Evolutionary conservation across 371 early-diverging fungal genomes (phyloP).

Genomic region (Apophysomyces elegans): DNA sequence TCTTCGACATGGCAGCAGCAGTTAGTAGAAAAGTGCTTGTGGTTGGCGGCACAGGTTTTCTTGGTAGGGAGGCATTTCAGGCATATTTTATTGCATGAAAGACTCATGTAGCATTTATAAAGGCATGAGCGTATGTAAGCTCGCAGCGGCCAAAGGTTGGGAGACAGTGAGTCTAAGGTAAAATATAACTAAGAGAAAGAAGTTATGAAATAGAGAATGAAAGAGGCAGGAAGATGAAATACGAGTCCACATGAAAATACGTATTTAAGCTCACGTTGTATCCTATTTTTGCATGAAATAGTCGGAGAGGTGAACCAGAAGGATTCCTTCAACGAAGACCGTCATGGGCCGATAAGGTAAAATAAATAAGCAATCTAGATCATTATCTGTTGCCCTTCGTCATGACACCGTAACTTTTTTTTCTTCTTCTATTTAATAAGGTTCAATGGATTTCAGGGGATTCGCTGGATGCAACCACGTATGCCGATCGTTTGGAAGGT

Average conservation of each 20-base stretch:
- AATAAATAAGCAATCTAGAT: no score
- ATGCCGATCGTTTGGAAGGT: conserved; percentile 54
- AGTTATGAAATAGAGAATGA: no score
- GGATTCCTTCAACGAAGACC: conserved; percentile 35
- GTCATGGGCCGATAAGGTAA: conserved; percentile 50
- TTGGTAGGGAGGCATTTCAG: conserved; percentile 49
- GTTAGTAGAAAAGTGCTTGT: conserved; percentile 63
- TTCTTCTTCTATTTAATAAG: conserved; percentile 16
- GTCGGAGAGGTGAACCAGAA: conserved; percentile 58
- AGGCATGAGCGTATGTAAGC: conserved; percentile 66
- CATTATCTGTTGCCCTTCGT: no score
- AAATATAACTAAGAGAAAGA: no score
- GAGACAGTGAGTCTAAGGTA: conserved; percentile 79
- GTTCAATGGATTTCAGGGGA: conserved; percentile 73
- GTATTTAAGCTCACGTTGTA: background rate
- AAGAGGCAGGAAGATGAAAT: no score
- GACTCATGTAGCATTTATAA: background rate
- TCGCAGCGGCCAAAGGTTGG: conserved; percentile 72
- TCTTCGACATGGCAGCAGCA: conserved; percentile 31
- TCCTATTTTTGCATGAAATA: conserved; percentile 13
- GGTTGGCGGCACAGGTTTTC: conserved; percentile 76
- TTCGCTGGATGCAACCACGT: conserved; percentile 65
- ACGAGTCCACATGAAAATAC: no score
- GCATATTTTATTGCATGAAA: background rate
- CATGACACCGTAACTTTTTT: background rate